A percentile compares a stretch with the other conserved stretches of the same genome.
These are phyloP conservation scores for Dispira parvispora DNA, from an alignment of 192 early-diverging fungal species.

Conservation along the genomic window DNA sequence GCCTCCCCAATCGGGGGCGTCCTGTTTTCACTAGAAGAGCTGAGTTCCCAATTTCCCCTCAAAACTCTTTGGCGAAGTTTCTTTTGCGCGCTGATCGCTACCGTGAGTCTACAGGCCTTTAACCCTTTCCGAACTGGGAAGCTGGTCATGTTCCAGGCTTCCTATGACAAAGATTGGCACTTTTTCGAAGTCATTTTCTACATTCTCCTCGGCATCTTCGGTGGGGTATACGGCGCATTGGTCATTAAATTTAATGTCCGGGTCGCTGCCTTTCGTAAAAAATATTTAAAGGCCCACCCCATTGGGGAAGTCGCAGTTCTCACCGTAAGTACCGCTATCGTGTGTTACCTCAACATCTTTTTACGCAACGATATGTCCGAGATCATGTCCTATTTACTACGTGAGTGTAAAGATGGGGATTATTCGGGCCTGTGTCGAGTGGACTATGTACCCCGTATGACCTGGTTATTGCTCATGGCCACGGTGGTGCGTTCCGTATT, in stretches of 20 bases:
- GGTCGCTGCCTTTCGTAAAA: constrained; percentile 55
- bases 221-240: constrained; percentile 66
- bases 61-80: constrained; percentile 95
- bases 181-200: constrained; percentile 81
- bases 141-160: constrained; percentile 90
- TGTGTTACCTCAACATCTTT: constrained; percentile 55
- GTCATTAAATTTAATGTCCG: constrained; percentile 54
- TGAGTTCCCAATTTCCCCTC: constrained; percentile 86
- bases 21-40: constrained; percentile 68
- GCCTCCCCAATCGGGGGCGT: constrained; percentile 57
- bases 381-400: constrained; percentile 50
- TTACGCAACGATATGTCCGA: constrained; percentile 80
- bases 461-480: constrained; percentile 31
- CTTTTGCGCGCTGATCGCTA: constrained; percentile 92
- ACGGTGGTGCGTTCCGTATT: constrained; percentile 33
- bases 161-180: constrained; percentile 87
- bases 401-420: constrained; percentile 49
- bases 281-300: constrained; percentile 40
- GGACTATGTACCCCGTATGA: constrained; percentile 19
- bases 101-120: constrained; percentile 73
- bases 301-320: constrained; percentile 47
- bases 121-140: constrained; percentile 96
- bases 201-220: constrained; percentile 60
- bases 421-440: constrained; percentile 43
- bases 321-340: constrained; percentile 41